A percentile compares a stretch with the other conserved stretches of the same genome.
phyloP scores from a whole-genome alignment of 2,329 filamentous ascomycete genomes.

The Uncinocarpus reesii region DNA sequence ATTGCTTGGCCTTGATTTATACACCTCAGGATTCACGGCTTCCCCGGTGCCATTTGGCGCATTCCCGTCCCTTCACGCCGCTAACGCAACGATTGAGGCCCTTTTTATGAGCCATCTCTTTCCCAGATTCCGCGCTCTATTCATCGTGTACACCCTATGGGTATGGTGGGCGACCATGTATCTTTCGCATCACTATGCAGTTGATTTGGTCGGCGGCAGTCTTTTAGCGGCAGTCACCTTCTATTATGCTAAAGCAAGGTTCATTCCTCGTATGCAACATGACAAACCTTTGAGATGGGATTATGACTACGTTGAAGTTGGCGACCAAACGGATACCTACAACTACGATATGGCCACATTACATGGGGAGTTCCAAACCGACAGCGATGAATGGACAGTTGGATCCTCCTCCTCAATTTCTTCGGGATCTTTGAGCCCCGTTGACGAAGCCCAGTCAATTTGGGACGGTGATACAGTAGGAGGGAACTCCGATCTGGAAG shows the following conservation, averaged over 20 bases:
- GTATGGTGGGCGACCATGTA: slow-evolving; percentile 99
- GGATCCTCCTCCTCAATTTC: slow-evolving; percentile 71
- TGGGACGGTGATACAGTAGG: slow-evolving; percentile 35
- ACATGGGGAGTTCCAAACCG: slow-evolving; percentile 47
- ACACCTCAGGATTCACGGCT: slow-evolving; percentile 82
- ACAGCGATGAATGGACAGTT: slow-evolving; percentile 83
- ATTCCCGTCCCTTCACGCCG: slow-evolving; percentile 87
- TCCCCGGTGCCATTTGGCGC: slow-evolving; percentile 90
- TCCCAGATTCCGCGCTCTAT: slow-evolving; percentile 67
- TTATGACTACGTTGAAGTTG: slow-evolving; percentile 84
- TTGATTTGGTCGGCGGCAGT: slow-evolving; percentile 80
- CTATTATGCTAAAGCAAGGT: slow-evolving; percentile 70
- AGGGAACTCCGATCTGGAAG: slow-evolving; percentile 32
- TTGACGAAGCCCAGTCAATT: slow-evolving; percentile 45
- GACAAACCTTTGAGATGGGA: slow-evolving; percentile 89
- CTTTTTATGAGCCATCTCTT: slow-evolving; percentile 91
- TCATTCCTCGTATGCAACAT: slow-evolving; percentile 68
- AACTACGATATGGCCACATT: slow-evolving; percentile 49
- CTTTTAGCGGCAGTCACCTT: slow-evolving; percentile 67
- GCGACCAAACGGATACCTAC: slow-evolving; percentile 49
- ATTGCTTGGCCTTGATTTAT: slow-evolving; percentile 83
- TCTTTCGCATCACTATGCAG: slow-evolving; percentile 90
- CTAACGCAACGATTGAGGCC: slow-evolving; percentile 76
- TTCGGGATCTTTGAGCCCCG: slow-evolving; percentile 52
- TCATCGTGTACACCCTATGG: slow-evolving; percentile 78